These are phyloP conservation scores for Jatropha curcas DNA, from an alignment of 345 rosid genomes.

Conservation along the genomic window DNA sequence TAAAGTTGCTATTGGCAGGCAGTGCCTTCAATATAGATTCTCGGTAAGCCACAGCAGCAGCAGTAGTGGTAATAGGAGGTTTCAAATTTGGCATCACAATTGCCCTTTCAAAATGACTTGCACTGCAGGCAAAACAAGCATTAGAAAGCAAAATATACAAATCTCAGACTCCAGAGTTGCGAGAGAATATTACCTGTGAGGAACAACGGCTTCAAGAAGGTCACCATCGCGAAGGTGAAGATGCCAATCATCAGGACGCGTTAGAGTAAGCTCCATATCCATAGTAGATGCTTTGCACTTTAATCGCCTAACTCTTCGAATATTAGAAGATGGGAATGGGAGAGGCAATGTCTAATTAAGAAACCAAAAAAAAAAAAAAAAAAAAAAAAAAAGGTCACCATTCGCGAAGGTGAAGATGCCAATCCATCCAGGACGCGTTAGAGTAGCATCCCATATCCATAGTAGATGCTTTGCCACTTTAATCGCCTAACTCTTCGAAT, in stretches of 20 bases:
- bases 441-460: too few relatives aligned
- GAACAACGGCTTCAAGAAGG: constrained; percentile 65
- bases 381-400: neutral
- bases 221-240: constrained; percentile 82
- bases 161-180: neutral
- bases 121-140: constrained; percentile 37
- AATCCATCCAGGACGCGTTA: too few relatives aligned
- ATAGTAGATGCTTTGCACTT: constrained; percentile 34
- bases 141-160: neutral
- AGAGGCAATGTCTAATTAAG: constrained; percentile 3
- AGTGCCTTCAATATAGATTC: constrained; percentile 60
- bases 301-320: neutral
- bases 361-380: neutral
- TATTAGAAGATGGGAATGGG: constrained; percentile 6
- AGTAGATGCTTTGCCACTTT: too few relatives aligned
- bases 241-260: constrained; percentile 88
- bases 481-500: too few relatives aligned
- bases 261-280: constrained; percentile 77
- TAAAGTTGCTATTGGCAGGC: constrained; percentile 58
- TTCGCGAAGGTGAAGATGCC: too few relatives aligned
- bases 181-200: constrained; percentile 55
- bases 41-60: constrained; percentile 67
- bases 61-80: constrained; percentile 78
- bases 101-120: constrained; percentile 72
- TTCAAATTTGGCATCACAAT: constrained; percentile 95